Evolutionary conservation across 352 stramenopile genomes (phyloP).

Genomic region (Halophytophthora batemanensis): DNA sequence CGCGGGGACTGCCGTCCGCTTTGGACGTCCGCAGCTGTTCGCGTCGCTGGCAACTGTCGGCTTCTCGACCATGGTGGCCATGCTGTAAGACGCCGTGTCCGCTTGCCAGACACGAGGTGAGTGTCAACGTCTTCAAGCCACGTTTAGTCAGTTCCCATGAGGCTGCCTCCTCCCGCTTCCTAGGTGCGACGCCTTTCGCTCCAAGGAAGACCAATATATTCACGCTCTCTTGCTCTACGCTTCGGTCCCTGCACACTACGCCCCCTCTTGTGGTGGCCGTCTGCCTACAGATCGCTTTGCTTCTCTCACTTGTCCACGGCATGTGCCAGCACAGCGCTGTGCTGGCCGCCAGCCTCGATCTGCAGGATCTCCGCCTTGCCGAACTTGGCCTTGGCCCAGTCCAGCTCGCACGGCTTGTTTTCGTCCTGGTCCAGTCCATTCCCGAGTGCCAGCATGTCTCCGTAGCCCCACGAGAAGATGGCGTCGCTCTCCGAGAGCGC

Average conservation of each 20-base stretch:
- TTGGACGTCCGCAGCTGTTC: slow-evolving; percentile 20
- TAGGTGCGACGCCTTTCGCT: neutral
- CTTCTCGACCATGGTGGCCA: slow-evolving; percentile 11
- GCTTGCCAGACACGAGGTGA: neutral
- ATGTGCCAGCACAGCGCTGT: slow-evolving; percentile 75
- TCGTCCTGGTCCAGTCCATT: slow-evolving; percentile 85
- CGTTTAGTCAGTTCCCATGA: neutral
- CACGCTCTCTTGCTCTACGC: slow-evolving; percentile 11
- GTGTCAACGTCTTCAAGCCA: neutral
- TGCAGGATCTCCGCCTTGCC: slow-evolving; percentile 60
- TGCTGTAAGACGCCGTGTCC: slow-evolving; percentile 4
- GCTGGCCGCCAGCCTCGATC: slow-evolving; percentile 85
- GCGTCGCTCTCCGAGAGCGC: slow-evolving; percentile 69
- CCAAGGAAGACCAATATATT: slow-evolving; percentile 16
- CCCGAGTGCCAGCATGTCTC: slow-evolving; percentile 89
- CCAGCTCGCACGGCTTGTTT: slow-evolving; percentile 52
- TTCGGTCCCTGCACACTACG: slow-evolving; percentile 4
- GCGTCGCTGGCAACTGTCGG: slow-evolving; percentile 9
- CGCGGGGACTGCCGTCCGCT: slow-evolving; percentile 8
- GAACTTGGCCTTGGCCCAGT: slow-evolving; percentile 74
- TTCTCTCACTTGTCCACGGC: slow-evolving; percentile 7
- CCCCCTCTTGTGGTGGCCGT: neutral
- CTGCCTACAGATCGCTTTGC: slow-evolving; percentile 1
- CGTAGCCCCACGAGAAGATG: slow-evolving; percentile 91
- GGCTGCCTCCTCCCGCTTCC: neutral